Conservation (phyloP, 257 asterid genomes). For the Nicotiana noctiflora region DNA sequence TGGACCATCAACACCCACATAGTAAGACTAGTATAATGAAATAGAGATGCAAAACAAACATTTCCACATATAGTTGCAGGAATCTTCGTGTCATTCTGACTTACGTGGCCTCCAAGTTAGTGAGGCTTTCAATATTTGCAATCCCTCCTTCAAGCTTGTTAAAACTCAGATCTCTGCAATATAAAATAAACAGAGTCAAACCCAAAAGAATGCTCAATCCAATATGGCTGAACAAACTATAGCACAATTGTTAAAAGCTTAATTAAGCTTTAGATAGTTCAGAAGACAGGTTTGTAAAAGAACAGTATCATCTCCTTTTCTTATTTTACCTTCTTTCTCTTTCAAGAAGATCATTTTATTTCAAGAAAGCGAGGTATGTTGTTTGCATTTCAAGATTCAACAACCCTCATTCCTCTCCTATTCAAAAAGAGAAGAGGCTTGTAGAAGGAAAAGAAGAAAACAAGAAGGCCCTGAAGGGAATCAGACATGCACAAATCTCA, state of each 20-base stretch:
- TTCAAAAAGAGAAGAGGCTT: background rate
- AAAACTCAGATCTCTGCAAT: slow-evolving; percentile 55
- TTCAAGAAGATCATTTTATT: background rate
- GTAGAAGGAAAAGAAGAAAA: background rate
- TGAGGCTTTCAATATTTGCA: slow-evolving; percentile 25
- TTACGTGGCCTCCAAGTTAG: slow-evolving; percentile 27
- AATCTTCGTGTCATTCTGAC: background rate
- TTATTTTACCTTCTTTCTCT: background rate
- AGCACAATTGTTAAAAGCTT: background rate
- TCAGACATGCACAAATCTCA: background rate
- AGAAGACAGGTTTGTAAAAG: background rate
- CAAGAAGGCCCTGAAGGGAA: background rate
- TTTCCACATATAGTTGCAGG: background rate
- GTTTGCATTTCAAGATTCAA: background rate
- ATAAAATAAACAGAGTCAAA: background rate
- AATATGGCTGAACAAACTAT: background rate
- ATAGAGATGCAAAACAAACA: background rate
- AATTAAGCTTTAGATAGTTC: background rate
- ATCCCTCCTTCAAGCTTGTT: slow-evolving; percentile 46
- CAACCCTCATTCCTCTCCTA: background rate
- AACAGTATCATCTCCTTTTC: background rate
- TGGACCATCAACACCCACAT: background rate
- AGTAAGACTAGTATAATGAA: slow-evolving; percentile 3
- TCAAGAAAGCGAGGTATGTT: background rate
- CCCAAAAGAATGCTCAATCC: background rate